Evolutionary conservation across 2,329 filamentous ascomycete genomes (phyloP), one percentile per base, ranked within the genome.

Genomic region (Xylariaceae sp.): DNA sequence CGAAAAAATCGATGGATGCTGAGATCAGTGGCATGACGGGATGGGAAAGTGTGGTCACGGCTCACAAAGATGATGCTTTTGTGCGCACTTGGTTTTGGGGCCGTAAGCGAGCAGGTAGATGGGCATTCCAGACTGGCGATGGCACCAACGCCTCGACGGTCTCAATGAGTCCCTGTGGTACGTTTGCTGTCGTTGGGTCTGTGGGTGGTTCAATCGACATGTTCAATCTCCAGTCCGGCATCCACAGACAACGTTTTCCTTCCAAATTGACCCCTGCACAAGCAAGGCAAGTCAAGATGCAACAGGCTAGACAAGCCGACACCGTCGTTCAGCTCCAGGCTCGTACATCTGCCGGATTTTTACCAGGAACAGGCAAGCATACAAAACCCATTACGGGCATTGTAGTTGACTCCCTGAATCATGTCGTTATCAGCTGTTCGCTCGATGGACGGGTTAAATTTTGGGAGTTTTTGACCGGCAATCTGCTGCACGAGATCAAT

Each of bases 11-110:
- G n/a, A 72, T 78, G 10, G 85, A 90, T 67, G 83, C 87, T 2
- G 85, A 90, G 58, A 75, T 84, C 49, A 87, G 85, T 60, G 80
- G 83, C 42, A 84, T 83, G 74, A 96, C 91, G 2, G 94, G 94
- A 1, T 99, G 94, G 94, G 95, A 99, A 68, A 96, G 92, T 64
- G 85, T 99, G 6, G 82, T 99, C 2, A 99, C 94, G 4, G 92
- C 90, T 10, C 95, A 99, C 66, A 86, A 86, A 62, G 83, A 86
- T 45, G 92, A 97, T 63, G 80, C 84, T 40, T 88, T 82, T 64
- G 94, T 90, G 15, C 83, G 94, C 46, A 97, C 94, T 1, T 99
- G 94, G 94, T 96, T 96, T 71, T 97, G 94, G 91, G 94, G 92
- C 6, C 85, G 90, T 49, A 96, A 95, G 70, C 85, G 87, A 61